Conservation (phyloP, 1,284 basidiomycete genomes). For the Hemileia vastatrix region DNA sequence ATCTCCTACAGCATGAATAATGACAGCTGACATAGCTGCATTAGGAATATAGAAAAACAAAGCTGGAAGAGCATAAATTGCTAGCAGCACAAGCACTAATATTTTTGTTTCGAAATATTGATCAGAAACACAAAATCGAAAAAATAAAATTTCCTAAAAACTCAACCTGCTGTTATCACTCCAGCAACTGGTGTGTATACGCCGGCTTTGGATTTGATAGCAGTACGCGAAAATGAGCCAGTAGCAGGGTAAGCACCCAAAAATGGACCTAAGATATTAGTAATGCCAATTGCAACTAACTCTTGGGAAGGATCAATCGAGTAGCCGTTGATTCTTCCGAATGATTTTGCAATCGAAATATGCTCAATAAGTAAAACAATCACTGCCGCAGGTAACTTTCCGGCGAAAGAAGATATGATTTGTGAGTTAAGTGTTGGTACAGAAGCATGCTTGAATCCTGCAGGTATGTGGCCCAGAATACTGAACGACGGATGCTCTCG, state of each 20-base stretch:
- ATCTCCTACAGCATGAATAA: conserved; percentile 57
- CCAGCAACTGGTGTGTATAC: conserved; percentile 90
- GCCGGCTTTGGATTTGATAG: conserved; percentile 89
- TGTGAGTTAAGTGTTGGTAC: conserved; percentile 57
- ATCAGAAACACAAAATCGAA: neutral
- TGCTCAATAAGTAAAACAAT: conserved; percentile 93
- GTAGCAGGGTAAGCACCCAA: conserved; percentile 93
- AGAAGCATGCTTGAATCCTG: conserved; percentile 56
- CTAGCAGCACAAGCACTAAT: neutral
- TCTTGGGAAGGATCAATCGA: conserved; percentile 98
- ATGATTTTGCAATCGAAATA: conserved; percentile 85
- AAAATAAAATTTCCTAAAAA: conserved; percentile 41
- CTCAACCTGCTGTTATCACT: conserved; percentile 56
- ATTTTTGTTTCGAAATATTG: neutral
- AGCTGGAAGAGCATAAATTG: conserved; percentile 49
- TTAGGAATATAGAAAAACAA: conserved; percentile 81
- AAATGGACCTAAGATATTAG: conserved; percentile 53
- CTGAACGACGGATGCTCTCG: conserved; percentile 67
- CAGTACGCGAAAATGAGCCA: conserved; percentile 94
- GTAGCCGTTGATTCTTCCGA: conserved; percentile 91
- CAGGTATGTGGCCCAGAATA: conserved; percentile 47
- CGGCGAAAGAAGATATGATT: conserved; percentile 61
- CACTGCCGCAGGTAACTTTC: conserved; percentile 78
- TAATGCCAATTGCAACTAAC: conserved; percentile 93
- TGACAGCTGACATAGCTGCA: conserved; percentile 49